Conservation (phyloP, 805 yeast species). For the Blastobotrys americana region DNA sequence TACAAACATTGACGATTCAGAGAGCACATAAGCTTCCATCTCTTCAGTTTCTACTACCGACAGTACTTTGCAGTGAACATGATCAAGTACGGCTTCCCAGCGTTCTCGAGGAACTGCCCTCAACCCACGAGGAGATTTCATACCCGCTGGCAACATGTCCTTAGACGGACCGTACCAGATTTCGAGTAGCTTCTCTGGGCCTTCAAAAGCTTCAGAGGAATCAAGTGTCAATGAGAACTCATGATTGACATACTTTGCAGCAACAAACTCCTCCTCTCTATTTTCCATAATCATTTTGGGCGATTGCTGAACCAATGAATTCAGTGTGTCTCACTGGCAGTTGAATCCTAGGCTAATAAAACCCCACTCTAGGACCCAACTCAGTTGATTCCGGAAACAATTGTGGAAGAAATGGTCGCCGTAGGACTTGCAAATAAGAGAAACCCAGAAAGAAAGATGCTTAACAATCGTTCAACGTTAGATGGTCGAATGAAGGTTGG, state of each 20-base stretch:
- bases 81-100: slow-evolving; percentile 69
- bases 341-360: no score
- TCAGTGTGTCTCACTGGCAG: slow-evolving; percentile 3
- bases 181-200: slow-evolving; percentile 91
- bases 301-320: neutral
- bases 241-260: slow-evolving; percentile 54
- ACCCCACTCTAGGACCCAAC: no score
- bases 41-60: slow-evolving; percentile 61
- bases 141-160: slow-evolving; percentile 33
- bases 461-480: no score
- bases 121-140: slow-evolving; percentile 35
- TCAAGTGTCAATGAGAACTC: slow-evolving; percentile 72
- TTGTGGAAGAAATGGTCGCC: no score
- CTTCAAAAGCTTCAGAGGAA: slow-evolving; percentile 90
- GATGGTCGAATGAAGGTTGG: no score
- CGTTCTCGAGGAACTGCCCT: slow-evolving; percentile 55
- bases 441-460: no score
- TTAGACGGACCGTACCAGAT: slow-evolving; percentile 70
- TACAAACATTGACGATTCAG: slow-evolving; percentile 87
- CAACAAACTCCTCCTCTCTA: slow-evolving; percentile 2
- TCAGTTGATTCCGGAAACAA: no score
- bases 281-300: slow-evolving; percentile 14
- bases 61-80: slow-evolving; percentile 81
- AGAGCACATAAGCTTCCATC: slow-evolving; percentile 76
- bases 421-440: no score